A percentile compares a stretch with the other conserved stretches of the same genome.
These are phyloP conservation scores for Erigeron canadensis DNA, from an alignment of 129 eudicot species.

Conservation along the genomic window DNA sequence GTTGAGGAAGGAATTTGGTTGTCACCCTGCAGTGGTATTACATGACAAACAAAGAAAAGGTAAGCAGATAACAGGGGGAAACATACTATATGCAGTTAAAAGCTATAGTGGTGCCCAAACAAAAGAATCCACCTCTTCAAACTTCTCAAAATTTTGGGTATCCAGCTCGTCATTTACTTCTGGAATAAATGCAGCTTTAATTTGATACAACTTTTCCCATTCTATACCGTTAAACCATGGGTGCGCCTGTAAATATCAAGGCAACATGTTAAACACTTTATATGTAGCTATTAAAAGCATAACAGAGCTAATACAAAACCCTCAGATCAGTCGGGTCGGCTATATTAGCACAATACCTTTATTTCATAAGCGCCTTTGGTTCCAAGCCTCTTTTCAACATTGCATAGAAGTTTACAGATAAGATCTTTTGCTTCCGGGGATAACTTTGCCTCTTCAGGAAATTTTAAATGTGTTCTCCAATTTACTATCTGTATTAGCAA, in stretches of 20 bases:
- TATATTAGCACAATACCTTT: conserved; percentile 52
- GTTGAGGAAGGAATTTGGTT: conserved; percentile 61
- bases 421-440: conserved; percentile 96
- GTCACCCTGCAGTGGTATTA: conserved; percentile 55
- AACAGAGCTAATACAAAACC: conserved; percentile 3
- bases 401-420: conserved; percentile 86
- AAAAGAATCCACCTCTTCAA: conserved; percentile 64
- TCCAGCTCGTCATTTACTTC: conserved; percentile 96
- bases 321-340: neutral
- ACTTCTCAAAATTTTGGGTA: conserved; percentile 95
- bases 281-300: conserved; percentile 6
- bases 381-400: conserved; percentile 93
- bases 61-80: neutral
- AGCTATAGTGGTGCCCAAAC: neutral
- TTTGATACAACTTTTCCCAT: conserved; percentile 81
- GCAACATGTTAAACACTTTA: conserved; percentile 6
- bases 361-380: conserved; percentile 96
- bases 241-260: conserved; percentile 66
- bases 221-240: conserved; percentile 83
- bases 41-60: neutral
- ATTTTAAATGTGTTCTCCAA: conserved; percentile 96
- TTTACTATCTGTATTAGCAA: conserved; percentile 70
- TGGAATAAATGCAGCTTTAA: conserved; percentile 91
- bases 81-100: neutral
- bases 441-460: conserved; percentile 94